These are phyloP conservation scores for Geotrichum reessii DNA, from an alignment of 1,139 yeast genomes.

Conservation along the genomic window DNA sequence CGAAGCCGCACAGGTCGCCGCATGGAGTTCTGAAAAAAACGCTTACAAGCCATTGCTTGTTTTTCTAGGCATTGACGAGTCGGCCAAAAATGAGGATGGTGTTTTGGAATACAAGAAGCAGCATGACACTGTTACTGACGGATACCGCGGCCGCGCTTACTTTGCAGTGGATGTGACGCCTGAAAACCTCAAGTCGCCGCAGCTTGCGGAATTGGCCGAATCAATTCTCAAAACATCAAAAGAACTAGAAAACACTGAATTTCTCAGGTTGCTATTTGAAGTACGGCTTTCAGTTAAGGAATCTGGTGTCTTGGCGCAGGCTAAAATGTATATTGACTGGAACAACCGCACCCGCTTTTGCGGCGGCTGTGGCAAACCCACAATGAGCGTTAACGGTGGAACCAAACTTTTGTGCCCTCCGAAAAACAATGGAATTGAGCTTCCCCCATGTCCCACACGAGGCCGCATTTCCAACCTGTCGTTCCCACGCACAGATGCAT, in stretches of 20 bases:
- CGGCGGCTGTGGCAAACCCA: constrained; percentile 78
- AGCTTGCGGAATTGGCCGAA: constrained; percentile 20
- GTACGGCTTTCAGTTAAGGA: constrained; percentile 31
- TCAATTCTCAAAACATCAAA: constrained; percentile 30
- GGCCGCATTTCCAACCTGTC: constrained; percentile 47
- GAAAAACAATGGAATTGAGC: constrained; percentile 29
- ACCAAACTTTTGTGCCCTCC: constrained; percentile 63
- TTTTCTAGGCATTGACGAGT: constrained; percentile 66
- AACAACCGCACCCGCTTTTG: constrained; percentile 66
- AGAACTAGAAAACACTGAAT: constrained; percentile 30
- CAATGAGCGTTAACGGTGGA: constrained; percentile 74
- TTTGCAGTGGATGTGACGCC: constrained; percentile 66
- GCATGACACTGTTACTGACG: constrained; percentile 31
- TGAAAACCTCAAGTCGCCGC: constrained; percentile 15
- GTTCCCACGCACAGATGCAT: constrained; percentile 90
- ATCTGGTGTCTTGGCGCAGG: constrained; percentile 70
- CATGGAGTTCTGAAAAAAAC: constrained; percentile 36
- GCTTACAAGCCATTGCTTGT: constrained; percentile 43
- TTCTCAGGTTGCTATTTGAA: constrained; percentile 30
- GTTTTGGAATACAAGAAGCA: constrained; percentile 24
- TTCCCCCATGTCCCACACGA: constrained; percentile 35
- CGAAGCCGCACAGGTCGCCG: constrained; percentile 28
- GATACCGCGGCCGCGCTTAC: constrained; percentile 66
- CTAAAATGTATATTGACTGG: constrained; percentile 85
- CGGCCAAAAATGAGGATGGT: constrained; percentile 40